These are phyloP conservation scores for Penicillium lividum DNA, from an alignment of 495 filamentous ascomycete species.

Conservation along the genomic window DNA sequence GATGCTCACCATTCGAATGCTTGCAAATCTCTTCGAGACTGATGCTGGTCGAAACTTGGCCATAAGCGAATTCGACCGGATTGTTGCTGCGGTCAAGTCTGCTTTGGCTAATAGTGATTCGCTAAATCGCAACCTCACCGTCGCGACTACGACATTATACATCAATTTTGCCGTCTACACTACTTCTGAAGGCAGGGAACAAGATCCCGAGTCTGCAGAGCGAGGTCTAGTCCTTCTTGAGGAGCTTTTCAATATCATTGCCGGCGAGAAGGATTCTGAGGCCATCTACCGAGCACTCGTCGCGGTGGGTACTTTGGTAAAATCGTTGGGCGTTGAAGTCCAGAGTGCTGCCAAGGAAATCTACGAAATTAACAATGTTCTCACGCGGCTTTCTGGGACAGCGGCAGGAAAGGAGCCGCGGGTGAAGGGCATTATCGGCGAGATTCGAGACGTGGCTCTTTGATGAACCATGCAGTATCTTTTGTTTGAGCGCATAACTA, in stretches of 20 bases:
- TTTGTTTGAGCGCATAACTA: slow-evolving; percentile 12
- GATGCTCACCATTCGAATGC: slow-evolving; percentile 80
- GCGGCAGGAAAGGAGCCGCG: slow-evolving; percentile 50
- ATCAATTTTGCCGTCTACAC: slow-evolving; percentile 81
- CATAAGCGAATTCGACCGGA: slow-evolving; percentile 57
- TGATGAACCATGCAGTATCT: slow-evolving; percentile 15
- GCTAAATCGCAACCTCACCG: slow-evolving; percentile 75
- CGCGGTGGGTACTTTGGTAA: slow-evolving; percentile 71
- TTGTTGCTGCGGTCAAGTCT: slow-evolving; percentile 52
- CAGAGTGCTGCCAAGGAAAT: slow-evolving; percentile 51
- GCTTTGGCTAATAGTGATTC: slow-evolving; percentile 46
- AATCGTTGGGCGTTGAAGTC: slow-evolving; percentile 46
- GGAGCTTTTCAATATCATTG: slow-evolving; percentile 61
- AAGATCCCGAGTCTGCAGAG: slow-evolving; percentile 51
- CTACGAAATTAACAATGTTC: slow-evolving; percentile 42
- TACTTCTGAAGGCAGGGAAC: slow-evolving; percentile 37
- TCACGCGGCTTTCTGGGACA: slow-evolving; percentile 36
- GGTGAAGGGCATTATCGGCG: slow-evolving; percentile 48
- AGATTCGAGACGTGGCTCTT: slow-evolving; percentile 39
- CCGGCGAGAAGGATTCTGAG: slow-evolving; percentile 71
- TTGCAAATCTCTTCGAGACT: slow-evolving; percentile 87
- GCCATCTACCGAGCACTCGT: slow-evolving; percentile 81
- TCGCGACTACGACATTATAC: slow-evolving; percentile 78
- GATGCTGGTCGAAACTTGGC: slow-evolving; percentile 65
- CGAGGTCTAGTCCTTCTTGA: slow-evolving; percentile 61